phyloP scores from a whole-genome alignment of 2,329 filamentous ascomycete species.

The Aspergillus intermedius region DNA sequence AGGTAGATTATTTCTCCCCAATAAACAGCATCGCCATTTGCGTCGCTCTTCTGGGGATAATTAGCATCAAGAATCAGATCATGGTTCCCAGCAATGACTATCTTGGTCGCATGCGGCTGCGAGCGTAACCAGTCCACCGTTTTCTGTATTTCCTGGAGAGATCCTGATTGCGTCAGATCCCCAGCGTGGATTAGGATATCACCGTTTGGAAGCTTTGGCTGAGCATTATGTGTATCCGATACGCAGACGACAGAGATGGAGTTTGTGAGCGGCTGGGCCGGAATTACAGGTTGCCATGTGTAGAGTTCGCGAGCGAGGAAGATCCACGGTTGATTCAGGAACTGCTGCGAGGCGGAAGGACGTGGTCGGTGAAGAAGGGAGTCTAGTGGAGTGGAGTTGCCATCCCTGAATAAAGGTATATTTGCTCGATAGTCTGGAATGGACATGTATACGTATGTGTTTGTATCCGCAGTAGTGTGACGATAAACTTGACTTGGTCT shows the following conservation, averaged over 20 bases:
- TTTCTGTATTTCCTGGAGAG: slow-evolving; percentile 60
- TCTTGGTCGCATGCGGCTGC: slow-evolving; percentile 66
- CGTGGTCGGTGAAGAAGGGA: not conserved
- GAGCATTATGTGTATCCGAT: slow-evolving; percentile 26
- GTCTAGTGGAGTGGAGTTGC: not conserved
- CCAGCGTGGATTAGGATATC: slow-evolving; percentile 39
- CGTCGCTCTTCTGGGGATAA: slow-evolving; percentile 33
- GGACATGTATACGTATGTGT: too few species aligned
- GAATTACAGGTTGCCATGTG: slow-evolving; percentile 1
- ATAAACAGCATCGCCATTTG: slow-evolving; percentile 44
- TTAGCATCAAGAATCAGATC: slow-evolving; percentile 68
- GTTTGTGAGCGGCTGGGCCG: slow-evolving; percentile 6
- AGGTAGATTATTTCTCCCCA: slow-evolving; percentile 65
- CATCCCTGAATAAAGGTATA: not conserved
- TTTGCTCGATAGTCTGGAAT: not conserved
- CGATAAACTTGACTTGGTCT: too few species aligned
- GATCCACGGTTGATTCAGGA: slow-evolving; percentile 1
- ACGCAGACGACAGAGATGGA: slow-evolving; percentile 18
- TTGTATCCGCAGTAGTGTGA: too few species aligned
- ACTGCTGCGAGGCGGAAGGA: slow-evolving; percentile 3
- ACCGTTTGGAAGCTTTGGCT: slow-evolving; percentile 21
- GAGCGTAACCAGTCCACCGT: slow-evolving; percentile 69
- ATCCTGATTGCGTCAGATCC: slow-evolving; percentile 54
- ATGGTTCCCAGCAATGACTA: slow-evolving; percentile 78
- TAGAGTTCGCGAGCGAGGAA: slow-evolving; percentile 3